Evolutionary conservation across 306 rosid genomes (phyloP), one percentile per base, ranked within the genome.

Genomic region (Cicer bijugum): DNA sequence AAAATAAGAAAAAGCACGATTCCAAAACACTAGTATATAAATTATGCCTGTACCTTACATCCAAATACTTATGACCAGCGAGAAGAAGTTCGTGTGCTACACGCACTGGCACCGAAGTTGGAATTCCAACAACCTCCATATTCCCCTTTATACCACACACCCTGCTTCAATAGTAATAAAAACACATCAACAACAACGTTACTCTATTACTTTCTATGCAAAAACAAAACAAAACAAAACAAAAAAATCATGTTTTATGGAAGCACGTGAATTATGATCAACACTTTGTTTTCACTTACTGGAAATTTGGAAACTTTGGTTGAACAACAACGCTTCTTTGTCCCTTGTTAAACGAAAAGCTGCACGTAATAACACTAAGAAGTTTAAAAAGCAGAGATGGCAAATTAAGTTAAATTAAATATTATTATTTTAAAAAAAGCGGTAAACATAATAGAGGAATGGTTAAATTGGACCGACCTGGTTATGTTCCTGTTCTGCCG

Each of bases 11-110:
- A 23, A 23, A 23, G 28, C 28, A 23, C 28, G 28, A 23, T 23
- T 23, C 33, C 33, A 23, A 23, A 23, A 23, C 33, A 4, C 33
- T 23, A 23, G 33, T 23, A 23, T 23, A 23, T 23, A 4, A 23
- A 23, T 23, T 23, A 23, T 23, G 33, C 33, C 33, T 23, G 2
- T 33, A 84, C 97, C 97, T 91, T n/a, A 94, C 97, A 75, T 91
- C 99, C 81, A 94, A 85, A 80, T 86, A 94, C 8, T 86, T 85
- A 66, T 91, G 93, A 12, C 99, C 97, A 50, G 99, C 99, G n/a
- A 84, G 95, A 77, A 86, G 83, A 74, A 94, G 96, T 71, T 91
- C 97, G 35, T 82, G 84, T 1, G 97, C 99, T 12, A 91, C 89
- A 19, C 95, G 96, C 67, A 94, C 92, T 0, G 97, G 97, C 58